These are phyloP conservation scores for Vitis hybrid DNA, from an alignment of 177 flowering plant genomes.

Conservation along the genomic window DNA sequence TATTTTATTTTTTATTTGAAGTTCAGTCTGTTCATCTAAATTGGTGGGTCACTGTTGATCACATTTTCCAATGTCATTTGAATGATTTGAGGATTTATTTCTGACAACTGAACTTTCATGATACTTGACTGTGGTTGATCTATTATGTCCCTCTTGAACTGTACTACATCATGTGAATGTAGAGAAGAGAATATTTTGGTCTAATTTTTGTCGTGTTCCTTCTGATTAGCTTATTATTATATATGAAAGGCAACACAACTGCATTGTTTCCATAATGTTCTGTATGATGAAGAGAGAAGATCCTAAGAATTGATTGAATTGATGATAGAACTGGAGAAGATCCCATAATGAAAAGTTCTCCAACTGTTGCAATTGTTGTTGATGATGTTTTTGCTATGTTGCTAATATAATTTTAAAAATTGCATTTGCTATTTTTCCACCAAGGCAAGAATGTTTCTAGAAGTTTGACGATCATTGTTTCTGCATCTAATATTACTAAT, in stretches of 20 bases:
- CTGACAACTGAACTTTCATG: not conserved
- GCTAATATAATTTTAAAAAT: too few species aligned
- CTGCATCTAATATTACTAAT: too few species aligned
- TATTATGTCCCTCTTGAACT: not conserved
- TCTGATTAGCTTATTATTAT: not conserved
- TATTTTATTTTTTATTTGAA: not conserved
- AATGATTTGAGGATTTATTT: not conserved
- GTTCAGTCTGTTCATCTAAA: not conserved
- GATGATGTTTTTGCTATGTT: too few species aligned
- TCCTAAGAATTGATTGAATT: not conserved
- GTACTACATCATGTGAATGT: not conserved
- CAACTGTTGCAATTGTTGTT: too few species aligned
- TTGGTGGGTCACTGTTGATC: not conserved
- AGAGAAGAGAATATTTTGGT: not conserved
- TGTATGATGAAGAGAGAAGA: not conserved
- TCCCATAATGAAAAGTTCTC: too few species aligned
- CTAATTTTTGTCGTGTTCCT: not conserved
- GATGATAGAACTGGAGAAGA: not conserved
- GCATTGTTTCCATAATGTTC: not conserved
- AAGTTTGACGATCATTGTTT: too few species aligned
- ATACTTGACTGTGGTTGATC: not conserved
- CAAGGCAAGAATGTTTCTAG: too few species aligned
- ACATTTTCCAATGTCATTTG: not conserved
- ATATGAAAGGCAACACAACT: not conserved
- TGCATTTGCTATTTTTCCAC: too few species aligned